phyloP scores from a whole-genome alignment of 768 basidiomycete genomes.

The Leccinum truebloodii region DNA sequence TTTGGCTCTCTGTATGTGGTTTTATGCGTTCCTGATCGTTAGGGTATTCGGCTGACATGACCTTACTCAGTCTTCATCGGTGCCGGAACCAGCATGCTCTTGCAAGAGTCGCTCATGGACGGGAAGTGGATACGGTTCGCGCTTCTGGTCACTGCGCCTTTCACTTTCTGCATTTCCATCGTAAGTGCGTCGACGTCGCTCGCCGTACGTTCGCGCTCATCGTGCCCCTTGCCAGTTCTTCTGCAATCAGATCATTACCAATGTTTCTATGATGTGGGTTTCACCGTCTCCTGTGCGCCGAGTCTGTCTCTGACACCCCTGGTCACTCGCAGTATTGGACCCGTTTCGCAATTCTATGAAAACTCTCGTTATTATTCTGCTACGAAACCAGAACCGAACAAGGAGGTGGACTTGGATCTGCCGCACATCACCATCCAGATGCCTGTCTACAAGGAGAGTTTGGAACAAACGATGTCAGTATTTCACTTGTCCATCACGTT shows the following conservation, averaged over 20 bases:
- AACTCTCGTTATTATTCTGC: conserved; percentile 86
- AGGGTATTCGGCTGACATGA: conserved; percentile 4
- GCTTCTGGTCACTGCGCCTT: conserved; percentile 63
- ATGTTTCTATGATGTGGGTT: conserved; percentile 54
- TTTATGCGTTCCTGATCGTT: background rate
- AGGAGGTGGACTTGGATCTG: conserved; percentile 60
- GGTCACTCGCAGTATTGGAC: conserved; percentile 58
- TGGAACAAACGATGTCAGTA: conserved; percentile 79
- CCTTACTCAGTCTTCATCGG: conserved; percentile 61
- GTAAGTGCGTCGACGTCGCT: conserved; percentile 41
- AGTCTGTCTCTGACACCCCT: background rate
- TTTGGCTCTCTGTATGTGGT: conserved; percentile 58
- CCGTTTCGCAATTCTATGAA: conserved; percentile 82
- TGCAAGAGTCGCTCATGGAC: conserved; percentile 73
- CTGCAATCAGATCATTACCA: conserved; percentile 65
- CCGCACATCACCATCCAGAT: conserved; percentile 81
- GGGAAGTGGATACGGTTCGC: conserved; percentile 61
- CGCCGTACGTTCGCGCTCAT: background rate
- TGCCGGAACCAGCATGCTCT: conserved; percentile 55
- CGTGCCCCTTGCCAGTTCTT: conserved; percentile 56
- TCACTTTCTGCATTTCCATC: conserved; percentile 74
- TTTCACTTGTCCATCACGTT: background rate
- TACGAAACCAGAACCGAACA: conserved; percentile 57
- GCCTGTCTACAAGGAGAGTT: conserved; percentile 86
- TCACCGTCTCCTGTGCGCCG: conserved; percentile 33